A percentile compares a stretch with the other conserved stretches of the same genome.
phyloP scores from a whole-genome alignment of 2,329 filamentous ascomycete genomes.

The Talaromyces piceae region DNA sequence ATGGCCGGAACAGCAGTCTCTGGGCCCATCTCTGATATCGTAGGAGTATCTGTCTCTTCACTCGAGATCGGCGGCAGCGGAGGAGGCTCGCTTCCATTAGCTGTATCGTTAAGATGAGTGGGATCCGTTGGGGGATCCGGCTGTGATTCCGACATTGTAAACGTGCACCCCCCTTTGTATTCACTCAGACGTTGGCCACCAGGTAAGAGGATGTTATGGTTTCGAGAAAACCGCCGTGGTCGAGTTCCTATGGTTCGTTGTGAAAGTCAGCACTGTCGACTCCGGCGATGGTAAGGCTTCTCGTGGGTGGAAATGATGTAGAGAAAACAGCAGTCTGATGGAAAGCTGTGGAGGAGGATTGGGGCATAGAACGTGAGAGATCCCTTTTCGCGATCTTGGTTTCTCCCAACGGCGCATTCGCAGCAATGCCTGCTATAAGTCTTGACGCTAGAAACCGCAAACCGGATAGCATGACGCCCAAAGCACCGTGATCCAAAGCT shows the following conservation, averaged over 20 bases:
- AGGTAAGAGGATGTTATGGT: not conserved
- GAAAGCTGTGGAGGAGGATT: no score
- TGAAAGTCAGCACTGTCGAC: not conserved
- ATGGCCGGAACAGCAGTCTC: not conserved
- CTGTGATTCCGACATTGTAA: conserved; percentile 8
- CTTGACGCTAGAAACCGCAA: not conserved
- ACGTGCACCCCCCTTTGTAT: not conserved
- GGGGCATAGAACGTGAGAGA: no score
- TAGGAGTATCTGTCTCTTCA: conserved; percentile 3
- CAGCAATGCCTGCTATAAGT: not conserved
- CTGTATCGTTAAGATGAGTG: not conserved
- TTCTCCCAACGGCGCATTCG: not conserved
- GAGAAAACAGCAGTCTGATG: not conserved
- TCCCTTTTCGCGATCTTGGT: no score
- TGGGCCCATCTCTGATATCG: not conserved
- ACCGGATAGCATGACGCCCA: not conserved
- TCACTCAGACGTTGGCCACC: not conserved
- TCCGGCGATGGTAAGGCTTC: not conserved
- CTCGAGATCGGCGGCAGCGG: conserved; percentile 9
- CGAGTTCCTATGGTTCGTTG: not conserved
- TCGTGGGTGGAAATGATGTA: not conserved
- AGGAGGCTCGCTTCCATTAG: not conserved
- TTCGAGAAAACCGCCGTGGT: not conserved
- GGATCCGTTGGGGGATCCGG: not conserved
- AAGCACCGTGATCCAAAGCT: not conserved